Evolutionary conservation across 2,329 filamentous ascomycete species (phyloP).

Genomic region (Aspergillus awamori): DNA sequence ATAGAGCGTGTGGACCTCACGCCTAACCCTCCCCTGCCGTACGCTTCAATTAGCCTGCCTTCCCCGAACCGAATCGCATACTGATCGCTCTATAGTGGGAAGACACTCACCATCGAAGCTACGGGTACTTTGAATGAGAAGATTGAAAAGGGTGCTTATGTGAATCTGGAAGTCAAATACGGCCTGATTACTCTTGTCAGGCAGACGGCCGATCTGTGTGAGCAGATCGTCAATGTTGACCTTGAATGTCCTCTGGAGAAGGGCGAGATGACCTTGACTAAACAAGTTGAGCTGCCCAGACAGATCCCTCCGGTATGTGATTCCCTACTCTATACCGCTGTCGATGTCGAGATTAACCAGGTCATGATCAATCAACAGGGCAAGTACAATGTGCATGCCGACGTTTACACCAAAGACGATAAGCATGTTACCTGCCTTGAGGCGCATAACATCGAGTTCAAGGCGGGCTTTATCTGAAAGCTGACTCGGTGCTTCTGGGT

Average conservation of each 20-base stretch:
- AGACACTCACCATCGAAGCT: constrained; percentile 76
- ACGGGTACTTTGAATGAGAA: constrained; percentile 71
- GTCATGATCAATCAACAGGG: constrained; percentile 58
- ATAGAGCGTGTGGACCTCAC: constrained; percentile 78
- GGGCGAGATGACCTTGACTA: constrained; percentile 72
- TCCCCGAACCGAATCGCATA: neutral
- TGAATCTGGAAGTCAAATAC: constrained; percentile 86
- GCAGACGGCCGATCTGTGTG: constrained; percentile 80
- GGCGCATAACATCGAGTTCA: constrained; percentile 53
- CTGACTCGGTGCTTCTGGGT: neutral
- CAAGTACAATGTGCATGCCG: constrained; percentile 84
- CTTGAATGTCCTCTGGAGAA: constrained; percentile 84
- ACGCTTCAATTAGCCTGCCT: constrained; percentile 45
- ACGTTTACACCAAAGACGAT: constrained; percentile 75
- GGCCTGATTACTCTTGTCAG: constrained; percentile 87
- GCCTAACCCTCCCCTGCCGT: constrained; percentile 89
- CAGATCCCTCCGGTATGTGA: constrained; percentile 83
- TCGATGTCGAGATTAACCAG: constrained; percentile 8
- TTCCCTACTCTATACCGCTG: neutral
- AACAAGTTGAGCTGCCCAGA: constrained; percentile 80
- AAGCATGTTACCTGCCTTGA: constrained; percentile 84
- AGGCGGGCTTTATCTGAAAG: constrained; percentile 16
- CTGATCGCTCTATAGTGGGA: constrained; percentile 61
- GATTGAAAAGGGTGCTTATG: constrained; percentile 77
- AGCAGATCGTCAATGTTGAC: constrained; percentile 85